phyloP scores from a whole-genome alignment of 148 eudicot species.

The Cornus controversa region DNA sequence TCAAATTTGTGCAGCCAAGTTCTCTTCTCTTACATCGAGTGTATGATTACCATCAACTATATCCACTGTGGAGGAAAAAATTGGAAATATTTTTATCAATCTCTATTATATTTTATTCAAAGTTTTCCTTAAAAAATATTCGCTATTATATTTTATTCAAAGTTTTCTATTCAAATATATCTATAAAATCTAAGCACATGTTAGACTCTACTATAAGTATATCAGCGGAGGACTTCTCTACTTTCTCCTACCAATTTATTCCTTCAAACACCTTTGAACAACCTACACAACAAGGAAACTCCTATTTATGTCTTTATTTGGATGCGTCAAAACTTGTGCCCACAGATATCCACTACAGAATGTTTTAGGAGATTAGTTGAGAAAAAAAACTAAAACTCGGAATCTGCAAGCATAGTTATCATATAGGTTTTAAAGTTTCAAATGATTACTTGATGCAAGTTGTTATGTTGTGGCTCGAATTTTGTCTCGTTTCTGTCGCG shows the following conservation, averaged over 20 bases:
- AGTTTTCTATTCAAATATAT: neutral
- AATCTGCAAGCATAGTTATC: neutral
- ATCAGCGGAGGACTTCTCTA: neutral
- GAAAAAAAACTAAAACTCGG: neutral
- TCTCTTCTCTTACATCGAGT: neutral
- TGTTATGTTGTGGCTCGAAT: too few species aligned
- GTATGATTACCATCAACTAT: neutral
- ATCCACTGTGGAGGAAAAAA: neutral
- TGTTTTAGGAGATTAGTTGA: neutral
- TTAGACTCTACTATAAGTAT: neutral
- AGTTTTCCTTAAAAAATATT: too few species aligned
- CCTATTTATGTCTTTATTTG: neutral
- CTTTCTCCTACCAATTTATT: neutral
- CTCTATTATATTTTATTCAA: neutral
- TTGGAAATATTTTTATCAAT: neutral
- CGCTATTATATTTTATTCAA: neutral
- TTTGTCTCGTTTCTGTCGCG: too few species aligned
- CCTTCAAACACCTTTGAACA: neutral
- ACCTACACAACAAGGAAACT: neutral
- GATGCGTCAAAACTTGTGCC: neutral
- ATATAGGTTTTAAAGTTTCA: neutral
- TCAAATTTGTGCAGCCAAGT: neutral
- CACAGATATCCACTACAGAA: neutral
- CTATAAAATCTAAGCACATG: neutral
- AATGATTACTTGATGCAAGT: too few species aligned